Evolutionary conservation across 2,329 filamentous ascomycete species (phyloP).

Genomic region (Pestalotiopsis sp.): DNA sequence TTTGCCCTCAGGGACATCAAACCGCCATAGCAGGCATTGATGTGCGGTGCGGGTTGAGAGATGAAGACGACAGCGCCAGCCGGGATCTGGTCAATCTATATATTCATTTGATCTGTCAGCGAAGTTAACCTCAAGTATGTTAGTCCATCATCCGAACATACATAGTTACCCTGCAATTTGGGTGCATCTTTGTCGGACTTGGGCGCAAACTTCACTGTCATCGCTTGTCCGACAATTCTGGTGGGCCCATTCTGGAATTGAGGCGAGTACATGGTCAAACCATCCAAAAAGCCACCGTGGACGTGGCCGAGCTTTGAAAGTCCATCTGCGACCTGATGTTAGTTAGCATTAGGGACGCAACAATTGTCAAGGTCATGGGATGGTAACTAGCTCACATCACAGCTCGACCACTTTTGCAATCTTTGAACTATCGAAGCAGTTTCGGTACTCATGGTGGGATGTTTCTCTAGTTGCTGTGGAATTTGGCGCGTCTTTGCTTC

Average conservation of each 20-base stretch:
- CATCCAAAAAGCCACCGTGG: conserved; percentile 14
- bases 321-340: background rate
- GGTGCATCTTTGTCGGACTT: background rate
- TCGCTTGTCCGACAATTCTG: conserved; percentile 8
- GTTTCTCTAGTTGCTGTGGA: background rate
- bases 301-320: background rate
- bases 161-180: background rate
- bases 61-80: background rate
- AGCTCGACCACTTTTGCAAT: background rate
- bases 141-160: background rate
- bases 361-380: background rate
- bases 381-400: background rate
- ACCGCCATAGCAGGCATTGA: background rate
- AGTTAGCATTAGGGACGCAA: background rate
- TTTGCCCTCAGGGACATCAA: background rate
- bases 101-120: background rate
- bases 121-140: background rate
- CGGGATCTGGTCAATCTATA: background rate
- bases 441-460: background rate
- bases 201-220: background rate
- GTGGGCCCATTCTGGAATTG: conserved; percentile 11
- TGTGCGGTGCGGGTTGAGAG: background rate
- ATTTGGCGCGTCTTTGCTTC: background rate
- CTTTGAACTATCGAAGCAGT: background rate
- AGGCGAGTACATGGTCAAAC: conserved; percentile 16